phyloP scores from a whole-genome alignment of 495 filamentous ascomycete genomes.

The Talaromyces proteolyticus region DNA sequence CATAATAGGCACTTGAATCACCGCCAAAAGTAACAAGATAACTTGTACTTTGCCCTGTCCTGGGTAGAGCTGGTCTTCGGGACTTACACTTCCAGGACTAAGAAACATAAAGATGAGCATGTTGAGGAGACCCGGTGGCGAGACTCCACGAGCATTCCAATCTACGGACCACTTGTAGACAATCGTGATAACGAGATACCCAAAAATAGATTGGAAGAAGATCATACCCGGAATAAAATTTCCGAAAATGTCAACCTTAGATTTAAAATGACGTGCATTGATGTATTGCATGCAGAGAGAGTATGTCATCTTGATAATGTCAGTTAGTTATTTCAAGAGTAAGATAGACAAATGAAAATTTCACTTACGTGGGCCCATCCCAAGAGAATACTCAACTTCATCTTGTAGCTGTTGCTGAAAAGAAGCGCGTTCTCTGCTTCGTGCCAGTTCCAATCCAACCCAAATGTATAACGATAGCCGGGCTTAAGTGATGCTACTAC shows the following conservation, averaged over 20 bases:
- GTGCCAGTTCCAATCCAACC: constrained; percentile 96
- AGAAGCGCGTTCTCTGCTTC: constrained; percentile 88
- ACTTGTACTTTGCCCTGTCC: constrained; percentile 74
- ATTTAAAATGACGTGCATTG: constrained; percentile 93
- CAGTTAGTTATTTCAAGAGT: neutral
- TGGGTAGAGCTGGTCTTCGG: constrained; percentile 59
- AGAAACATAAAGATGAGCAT: constrained; percentile 99
- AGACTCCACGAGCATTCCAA: constrained; percentile 60
- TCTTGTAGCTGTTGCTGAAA: constrained; percentile 98
- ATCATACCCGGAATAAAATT: constrained; percentile 98
- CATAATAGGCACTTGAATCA: constrained; percentile 82
- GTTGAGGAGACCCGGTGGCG: constrained; percentile 85
- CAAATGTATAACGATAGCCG: constrained; percentile 86
- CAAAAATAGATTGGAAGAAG: constrained; percentile 99
- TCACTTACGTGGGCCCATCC: constrained; percentile 79
- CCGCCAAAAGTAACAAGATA: constrained; percentile 72
- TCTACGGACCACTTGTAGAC: constrained; percentile 95
- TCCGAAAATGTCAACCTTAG: constrained; percentile 88
- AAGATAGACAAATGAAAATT: neutral
- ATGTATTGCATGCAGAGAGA: constrained; percentile 88
- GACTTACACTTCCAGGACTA: constrained; percentile 66
- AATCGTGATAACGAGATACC: constrained; percentile 89
- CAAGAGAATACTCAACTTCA: constrained; percentile 97
- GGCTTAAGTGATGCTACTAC: constrained; percentile 61
- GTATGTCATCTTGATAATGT: constrained; percentile 72